Conservation (phyloP, 768 basidiomycete genomes). For the Kwoniella shandongensis region DNA sequence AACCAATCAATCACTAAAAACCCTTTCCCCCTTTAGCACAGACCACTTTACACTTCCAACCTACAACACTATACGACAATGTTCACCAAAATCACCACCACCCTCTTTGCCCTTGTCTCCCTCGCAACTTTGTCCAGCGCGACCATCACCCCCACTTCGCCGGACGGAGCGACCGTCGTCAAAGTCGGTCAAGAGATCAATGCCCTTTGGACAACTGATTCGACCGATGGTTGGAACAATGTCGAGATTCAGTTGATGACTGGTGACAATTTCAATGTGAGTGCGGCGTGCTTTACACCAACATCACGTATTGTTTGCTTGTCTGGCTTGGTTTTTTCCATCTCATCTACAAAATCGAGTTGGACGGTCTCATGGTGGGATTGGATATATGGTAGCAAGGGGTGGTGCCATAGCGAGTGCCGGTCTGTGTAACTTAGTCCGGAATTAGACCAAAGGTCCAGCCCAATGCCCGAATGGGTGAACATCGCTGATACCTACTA, state of each 20-base stretch:
- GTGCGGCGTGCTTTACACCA: too few relatives aligned
- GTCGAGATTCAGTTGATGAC: constrained; percentile 47
- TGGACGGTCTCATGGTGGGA: too few relatives aligned
- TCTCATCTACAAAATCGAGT: background rate
- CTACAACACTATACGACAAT: constrained; percentile 1
- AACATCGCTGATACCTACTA: too few relatives aligned
- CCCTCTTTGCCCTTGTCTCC: constrained; percentile 19
- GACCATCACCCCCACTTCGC: constrained; percentile 43
- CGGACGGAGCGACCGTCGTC: constrained; percentile 39
- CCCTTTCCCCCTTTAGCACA: too few relatives aligned
- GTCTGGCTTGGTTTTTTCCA: too few relatives aligned
- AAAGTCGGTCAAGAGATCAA: constrained; percentile 35
- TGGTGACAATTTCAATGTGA: constrained; percentile 43
- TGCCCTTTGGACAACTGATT: constrained; percentile 42
- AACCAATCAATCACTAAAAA: background rate
- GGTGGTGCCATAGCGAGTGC: too few relatives aligned
- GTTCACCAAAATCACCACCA: constrained; percentile 8
- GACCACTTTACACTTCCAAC: too few relatives aligned
- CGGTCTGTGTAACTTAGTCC: too few relatives aligned
- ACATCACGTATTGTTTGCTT: too few relatives aligned
- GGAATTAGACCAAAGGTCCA: too few relatives aligned
- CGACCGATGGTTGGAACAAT: constrained; percentile 39
- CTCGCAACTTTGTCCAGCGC: constrained; percentile 15
- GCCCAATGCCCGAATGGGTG: too few relatives aligned
- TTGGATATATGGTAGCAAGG: too few relatives aligned